Base-by-base conservation (phyloP, 768 basidiomycete genomes). In the Clathrus columnatus region DNA sequence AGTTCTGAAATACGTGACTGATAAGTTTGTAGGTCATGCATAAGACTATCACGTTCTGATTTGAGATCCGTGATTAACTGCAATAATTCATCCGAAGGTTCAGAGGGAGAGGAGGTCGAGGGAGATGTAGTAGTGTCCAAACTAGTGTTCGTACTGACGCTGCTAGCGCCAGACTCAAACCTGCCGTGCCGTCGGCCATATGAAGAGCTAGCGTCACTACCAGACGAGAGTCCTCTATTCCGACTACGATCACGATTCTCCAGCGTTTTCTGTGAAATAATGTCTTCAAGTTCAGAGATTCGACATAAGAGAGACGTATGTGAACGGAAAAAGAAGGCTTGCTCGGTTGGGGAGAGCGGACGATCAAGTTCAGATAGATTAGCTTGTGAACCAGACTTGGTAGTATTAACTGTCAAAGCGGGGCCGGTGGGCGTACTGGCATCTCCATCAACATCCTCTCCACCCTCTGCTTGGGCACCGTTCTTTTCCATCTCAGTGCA, bases 11-110 rank as follows among this genome's bases (percentile, higher is more conserved):
- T 87, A 21, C 93, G 77, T 29, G 70, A 75, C 58, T 87, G 77
- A 91, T 92, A 95, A 0, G 86, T 87, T 60, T 91, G 86, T 0
- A 92, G 83, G 67, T 97, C 93, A 50, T 83, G 81, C 67, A 85
- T 85, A 50, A 97, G 74, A 57, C 91, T 86, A 63, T 98, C 94
- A 27, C 94, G 76, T 69, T 97, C 93, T 11, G 84, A 77, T 67
- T 92, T 91, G 62, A 91, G 75, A 64, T 90, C 88, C 2, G 83
- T 74, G 51, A 91, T 74, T 32, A 87, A 75, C 61, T 77, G 75
- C 41, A 90, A 70, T 80, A 91, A 83, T 70, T 91, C 91, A 61
- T 91, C 87, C 57, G 72, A 81, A 5, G 84, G 83, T 56, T 80
- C 56, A 20, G 27, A 56, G 48, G 30, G 63, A 58, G 44, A 42